A percentile compares a stretch with the other conserved stretches of the same genome.
phyloP scores from a whole-genome alignment of 352 stramenopile species.

The Phytophthora fragariae region DNA sequence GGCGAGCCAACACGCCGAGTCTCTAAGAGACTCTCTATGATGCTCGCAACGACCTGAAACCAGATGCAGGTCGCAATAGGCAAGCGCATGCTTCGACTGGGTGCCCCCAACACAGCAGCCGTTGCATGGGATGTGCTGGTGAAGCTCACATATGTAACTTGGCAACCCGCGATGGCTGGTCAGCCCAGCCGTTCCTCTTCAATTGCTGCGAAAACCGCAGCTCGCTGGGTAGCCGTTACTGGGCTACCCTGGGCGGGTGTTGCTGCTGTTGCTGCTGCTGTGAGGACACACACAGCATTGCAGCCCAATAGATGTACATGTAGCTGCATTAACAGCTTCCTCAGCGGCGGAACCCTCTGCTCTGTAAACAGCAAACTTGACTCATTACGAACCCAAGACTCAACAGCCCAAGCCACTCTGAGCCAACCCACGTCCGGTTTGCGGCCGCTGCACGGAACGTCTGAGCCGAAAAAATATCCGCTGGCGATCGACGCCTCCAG shows the following conservation, averaged over 20 bases:
- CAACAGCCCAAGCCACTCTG: neutral
- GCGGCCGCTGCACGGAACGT: slow-evolving; percentile 12
- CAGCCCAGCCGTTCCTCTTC: neutral
- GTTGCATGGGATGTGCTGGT: slow-evolving; percentile 16
- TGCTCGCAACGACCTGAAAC: neutral
- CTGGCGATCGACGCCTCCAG: neutral
- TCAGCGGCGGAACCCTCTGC: slow-evolving; percentile 1
- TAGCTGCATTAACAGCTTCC: neutral
- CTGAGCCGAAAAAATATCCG: slow-evolving; percentile 19
- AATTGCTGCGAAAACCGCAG: neutral
- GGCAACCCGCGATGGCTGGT: neutral
- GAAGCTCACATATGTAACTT: slow-evolving; percentile 1
- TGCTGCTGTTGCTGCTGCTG: neutral
- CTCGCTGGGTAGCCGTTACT: slow-evolving; percentile 17
- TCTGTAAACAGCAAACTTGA: slow-evolving; percentile 21
- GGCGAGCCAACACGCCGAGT: neutral
- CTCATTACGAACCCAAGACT: neutral
- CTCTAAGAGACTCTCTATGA: neutral
- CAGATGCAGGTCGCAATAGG: neutral
- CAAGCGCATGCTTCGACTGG: neutral
- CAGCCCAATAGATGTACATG: neutral
- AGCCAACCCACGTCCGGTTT: slow-evolving; percentile 16
- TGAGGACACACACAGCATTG: neutral
- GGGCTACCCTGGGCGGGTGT: neutral
- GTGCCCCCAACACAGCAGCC: neutral